These are phyloP conservation scores for Penicillium silybi DNA, from an alignment of 495 filamentous ascomycete genomes.

Conservation along the genomic window DNA sequence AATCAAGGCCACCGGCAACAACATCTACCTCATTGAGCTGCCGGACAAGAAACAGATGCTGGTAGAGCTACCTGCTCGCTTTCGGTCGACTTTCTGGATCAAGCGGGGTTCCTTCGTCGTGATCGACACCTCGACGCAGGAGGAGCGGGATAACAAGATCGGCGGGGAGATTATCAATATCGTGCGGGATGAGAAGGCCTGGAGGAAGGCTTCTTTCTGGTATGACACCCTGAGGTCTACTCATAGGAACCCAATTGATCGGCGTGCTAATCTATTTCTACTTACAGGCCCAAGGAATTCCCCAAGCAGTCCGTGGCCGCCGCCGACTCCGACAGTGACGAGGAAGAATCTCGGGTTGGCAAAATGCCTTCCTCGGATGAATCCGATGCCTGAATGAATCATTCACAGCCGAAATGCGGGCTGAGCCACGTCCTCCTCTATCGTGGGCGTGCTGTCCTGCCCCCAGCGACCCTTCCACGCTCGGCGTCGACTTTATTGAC, in stretches of 20 bases:
- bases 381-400: slow-evolving; percentile 32
- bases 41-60: slow-evolving; percentile 53
- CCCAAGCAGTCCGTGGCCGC: slow-evolving; percentile 48
- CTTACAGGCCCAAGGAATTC: slow-evolving; percentile 74
- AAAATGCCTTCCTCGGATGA: slow-evolving; percentile 76
- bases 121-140: slow-evolving; percentile 65
- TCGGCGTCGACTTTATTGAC: slow-evolving; percentile 14
- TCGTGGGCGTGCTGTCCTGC: slow-evolving; percentile 20
- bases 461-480: slow-evolving; percentile 4
- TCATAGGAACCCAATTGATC: background rate
- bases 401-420: background rate
- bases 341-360: slow-evolving; percentile 73
- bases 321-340: slow-evolving; percentile 51
- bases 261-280: background rate
- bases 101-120: slow-evolving; percentile 82
- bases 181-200: slow-evolving; percentile 83
- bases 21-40: slow-evolving; percentile 70
- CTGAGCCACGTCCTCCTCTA: slow-evolving; percentile 10
- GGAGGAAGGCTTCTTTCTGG: slow-evolving; percentile 92
- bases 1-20: slow-evolving; percentile 80
- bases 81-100: slow-evolving; percentile 89
- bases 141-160: slow-evolving; percentile 71
- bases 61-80: slow-evolving; percentile 73
- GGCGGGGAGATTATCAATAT: slow-evolving; percentile 90
- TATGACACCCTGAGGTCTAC: slow-evolving; percentile 27